These are phyloP conservation scores for Neurospora sublineolata DNA, from an alignment of 495 filamentous ascomycete genomes.

Conservation along the genomic window DNA sequence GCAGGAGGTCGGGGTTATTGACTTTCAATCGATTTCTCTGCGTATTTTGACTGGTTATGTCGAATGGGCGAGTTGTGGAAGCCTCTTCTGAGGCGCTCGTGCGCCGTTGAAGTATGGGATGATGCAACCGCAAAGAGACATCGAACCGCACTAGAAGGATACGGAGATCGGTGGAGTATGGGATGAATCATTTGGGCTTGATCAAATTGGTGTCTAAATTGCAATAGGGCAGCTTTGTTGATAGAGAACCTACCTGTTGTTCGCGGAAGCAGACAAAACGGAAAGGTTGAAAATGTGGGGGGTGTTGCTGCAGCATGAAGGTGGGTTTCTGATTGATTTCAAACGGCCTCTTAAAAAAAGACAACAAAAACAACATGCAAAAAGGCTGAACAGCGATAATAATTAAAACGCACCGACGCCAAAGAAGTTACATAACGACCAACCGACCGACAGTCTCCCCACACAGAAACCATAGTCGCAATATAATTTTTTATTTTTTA, in stretches of 20 bases:
- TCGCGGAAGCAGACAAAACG: background rate
- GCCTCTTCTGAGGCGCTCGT: background rate
- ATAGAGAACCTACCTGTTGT: background rate
- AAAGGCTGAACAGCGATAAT: background rate
- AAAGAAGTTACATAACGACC: background rate
- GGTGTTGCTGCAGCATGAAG: background rate
- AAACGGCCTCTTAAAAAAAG: background rate
- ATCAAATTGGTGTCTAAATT: background rate
- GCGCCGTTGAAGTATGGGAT: background rate
- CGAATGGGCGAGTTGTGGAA: background rate
- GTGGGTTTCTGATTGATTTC: background rate
- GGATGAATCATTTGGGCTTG: background rate
- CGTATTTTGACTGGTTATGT: background rate
- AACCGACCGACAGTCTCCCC: background rate
- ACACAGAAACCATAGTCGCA: background rate
- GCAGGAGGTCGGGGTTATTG: background rate
- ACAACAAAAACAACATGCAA: background rate
- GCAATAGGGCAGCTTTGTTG: background rate
- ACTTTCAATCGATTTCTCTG: background rate
- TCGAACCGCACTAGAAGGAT: background rate
- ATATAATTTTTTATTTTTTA: background rate
- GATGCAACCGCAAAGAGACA: background rate
- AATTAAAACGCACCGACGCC: background rate
- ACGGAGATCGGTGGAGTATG: background rate
- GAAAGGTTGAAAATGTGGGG: background rate